Evolutionary conservation across 1,284 basidiomycete species (phyloP), one percentile per base, ranked within the genome.

Genomic region (Megacollybia platyphylla): DNA sequence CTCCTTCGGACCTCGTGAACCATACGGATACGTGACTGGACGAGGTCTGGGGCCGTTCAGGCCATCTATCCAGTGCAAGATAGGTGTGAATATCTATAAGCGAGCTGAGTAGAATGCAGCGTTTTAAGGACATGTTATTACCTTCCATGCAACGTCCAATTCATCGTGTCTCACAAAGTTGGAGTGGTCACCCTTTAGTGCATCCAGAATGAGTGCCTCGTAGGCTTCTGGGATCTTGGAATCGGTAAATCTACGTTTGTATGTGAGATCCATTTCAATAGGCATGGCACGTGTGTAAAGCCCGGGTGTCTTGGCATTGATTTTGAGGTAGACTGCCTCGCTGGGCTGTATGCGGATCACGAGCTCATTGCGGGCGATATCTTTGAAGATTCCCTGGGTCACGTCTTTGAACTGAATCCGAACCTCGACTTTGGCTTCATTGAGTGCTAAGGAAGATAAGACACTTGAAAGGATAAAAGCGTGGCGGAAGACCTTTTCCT

Each of bases 361-460:
- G 50, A 97, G 76, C 65, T 97, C 92, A 64, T 97, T 92, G 49
- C 93, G 81, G 15, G 87, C 76, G 57, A 96, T 91, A 54, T 96
- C 85, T 60, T 85, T 84, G 76, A 97, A 97, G 58, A 97, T 96
- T 44, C 93, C 92, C 59, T 82, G 76, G 0, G 90, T 91, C 44
- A 93, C 91, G 57, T 96, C 91, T 65, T 91, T 94, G 73, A 90
- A 97, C 63, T 96, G 92, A 50, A 96, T 83, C 44, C 92, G 87
- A 54, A 97, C 81, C 64, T 96, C 93, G 44, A 96, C 92, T 68
- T 97, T 97, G 58, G 88, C 86, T 64, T 96, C 92, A 66, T 96
- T 94, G 46, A 97, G 68, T 7, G 92, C 91, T 93, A 52, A 30
- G 38, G 29, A 28, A 34, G 39, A 38, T 27, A 45, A 39, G 36